A percentile compares a stretch with the other conserved stretches of the same genome.
These are phyloP conservation scores for Stephania yunnanensis DNA, from an alignment of 164 flowering plant species.

Conservation along the genomic window DNA sequence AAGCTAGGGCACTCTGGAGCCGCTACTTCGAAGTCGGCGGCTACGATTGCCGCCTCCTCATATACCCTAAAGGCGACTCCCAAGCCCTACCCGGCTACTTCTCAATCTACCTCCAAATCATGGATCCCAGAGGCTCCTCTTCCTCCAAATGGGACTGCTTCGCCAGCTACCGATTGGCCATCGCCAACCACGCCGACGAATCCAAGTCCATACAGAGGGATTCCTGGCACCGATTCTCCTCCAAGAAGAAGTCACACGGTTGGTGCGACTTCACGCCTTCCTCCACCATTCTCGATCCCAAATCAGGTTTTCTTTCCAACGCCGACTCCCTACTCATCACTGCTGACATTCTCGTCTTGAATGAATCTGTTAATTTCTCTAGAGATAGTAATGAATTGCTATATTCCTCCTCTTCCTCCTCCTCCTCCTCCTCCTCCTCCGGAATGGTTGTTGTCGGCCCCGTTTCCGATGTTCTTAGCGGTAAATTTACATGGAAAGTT, in stretches of 20 bases:
- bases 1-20: constrained; percentile 82
- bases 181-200: constrained; percentile 55
- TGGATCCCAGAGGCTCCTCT: constrained; percentile 73
- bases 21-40: constrained; percentile 93
- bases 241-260: constrained; percentile 92
- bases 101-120: constrained; percentile 77
- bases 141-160: constrained; percentile 93
- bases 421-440: constrained; percentile 1
- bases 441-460: constrained; percentile 15
- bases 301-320: constrained; percentile 47
- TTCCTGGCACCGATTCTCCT: constrained; percentile 88
- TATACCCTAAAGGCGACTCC: constrained; percentile 91
- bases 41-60: constrained; percentile 75
- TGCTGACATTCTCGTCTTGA: constrained; percentile 76
- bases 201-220: constrained; percentile 72
- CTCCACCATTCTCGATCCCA: constrained; percentile 55
- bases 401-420: background rate
- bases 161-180: constrained; percentile 69
- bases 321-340: constrained; percentile 56
- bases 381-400: constrained; percentile 51
- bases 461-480: constrained; percentile 64
- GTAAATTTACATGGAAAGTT: constrained; percentile 94
- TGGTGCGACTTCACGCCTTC: constrained; percentile 94
- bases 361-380: constrained; percentile 63
- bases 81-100: constrained; percentile 93